Evolutionary conservation across 352 stramenopile genomes (phyloP), one percentile per base, ranked within the genome.

Genomic region (Peronospora belbahrii): DNA sequence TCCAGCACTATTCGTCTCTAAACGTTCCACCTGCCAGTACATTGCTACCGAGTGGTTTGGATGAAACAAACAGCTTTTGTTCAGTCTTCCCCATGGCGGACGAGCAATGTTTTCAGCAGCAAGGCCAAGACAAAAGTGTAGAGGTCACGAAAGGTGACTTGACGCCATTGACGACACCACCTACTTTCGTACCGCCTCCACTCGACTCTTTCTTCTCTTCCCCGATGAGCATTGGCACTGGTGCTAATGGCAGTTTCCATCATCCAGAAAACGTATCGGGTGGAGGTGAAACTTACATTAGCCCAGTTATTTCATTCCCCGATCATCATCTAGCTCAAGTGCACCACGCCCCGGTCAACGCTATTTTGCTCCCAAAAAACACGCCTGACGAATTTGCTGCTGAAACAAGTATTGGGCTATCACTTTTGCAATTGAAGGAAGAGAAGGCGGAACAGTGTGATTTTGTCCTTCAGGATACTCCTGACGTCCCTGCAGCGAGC

Each of bases 391-490:
- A 42, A 34, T 18, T 31, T 2, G n/a, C 15, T 22, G 18, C 14
- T 22, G 32, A 49, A 23, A 53, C 51, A 39, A 23, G 37, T 8
- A 33, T 14, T 11, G 28, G 44, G 13, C 19, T 49, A 6, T 19
- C 55, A 15, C 31, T 62, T 18, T 37, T 63, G 6, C 55, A 55
- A 6, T 40, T 56, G 18, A 65, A 65, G 24, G 49, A 58, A 47
- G 50, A 52, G n/a, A 65, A 59, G 27, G 6, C 32, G 3, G 43
- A 52, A 32, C 47, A 36, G 52, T 32, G 54, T n/a, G 39, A 60
- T 52, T 30, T 66, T 23, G 41, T 25, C 9, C 20, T 48, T 6
- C n/a, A 55, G 25, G 31, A 49, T 5, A 30, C 34, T 19, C 9
- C 19, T 5, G 42, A 51, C 38, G 46, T 33, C 27, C 8, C 23